Evolutionary conservation across 73 alveolate species (phyloP), one percentile per base, ranked within the genome.

Genomic region (Paramecium caudatum): DNA sequence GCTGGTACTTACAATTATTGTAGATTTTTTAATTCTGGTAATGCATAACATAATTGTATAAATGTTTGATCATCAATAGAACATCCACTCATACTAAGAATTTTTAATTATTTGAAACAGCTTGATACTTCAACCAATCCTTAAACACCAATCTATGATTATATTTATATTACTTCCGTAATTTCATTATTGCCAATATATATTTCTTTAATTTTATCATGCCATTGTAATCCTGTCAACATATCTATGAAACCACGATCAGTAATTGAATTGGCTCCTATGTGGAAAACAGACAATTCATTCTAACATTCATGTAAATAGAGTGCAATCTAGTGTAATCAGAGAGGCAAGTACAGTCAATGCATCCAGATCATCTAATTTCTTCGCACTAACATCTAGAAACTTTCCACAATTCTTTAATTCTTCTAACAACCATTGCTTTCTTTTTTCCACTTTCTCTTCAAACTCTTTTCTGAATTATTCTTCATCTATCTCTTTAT

Each of bases 211-310:
- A 74, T 21, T 74, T 74, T 39, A 74, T 39, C 68, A 74, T 74
- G 88, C 88, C 88, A 74, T 74, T 74, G 23, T 74, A 74, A 74
- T 10, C 88, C 88, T 15, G 88, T 74, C 19, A 74, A 43, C 68
- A 74, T 74, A 41, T 74, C 69, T 19, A 74, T 74, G 17, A 74
- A 74, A 39, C 69, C 69, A 0, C 88, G 62, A 41, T 74, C 88
- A 21, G 88, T 15, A 16, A 74, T 74, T 6, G 17, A 17, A 41
- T 74, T 74, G 25, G 69, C 23, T 74, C 68, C 88, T 17, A 74
- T 74, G 19, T 74, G 88, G 43, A 74, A 74, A 15, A 74, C 30
- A 3, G 43, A 17, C 12, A 74, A 45, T 43, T 74, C 62, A 8
- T 13, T 30, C 21, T 36, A 45, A 15, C 87, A 70, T 70, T 70